phyloP scores from a whole-genome alignment of 306 rosid species.

The Glycyrrhiza uralensis region DNA sequence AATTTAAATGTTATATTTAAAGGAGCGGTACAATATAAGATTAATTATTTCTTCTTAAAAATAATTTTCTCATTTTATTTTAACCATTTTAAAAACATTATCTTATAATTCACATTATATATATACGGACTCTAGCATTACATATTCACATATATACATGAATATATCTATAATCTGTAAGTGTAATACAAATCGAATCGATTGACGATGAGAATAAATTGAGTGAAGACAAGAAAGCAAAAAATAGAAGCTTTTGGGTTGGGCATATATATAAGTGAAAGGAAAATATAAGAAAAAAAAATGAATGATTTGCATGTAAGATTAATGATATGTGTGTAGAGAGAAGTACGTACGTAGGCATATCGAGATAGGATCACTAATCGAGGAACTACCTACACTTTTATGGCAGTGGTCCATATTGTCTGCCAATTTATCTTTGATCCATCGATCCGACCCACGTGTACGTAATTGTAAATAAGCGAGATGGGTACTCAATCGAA shows the following conservation, averaged over 20 bases:
- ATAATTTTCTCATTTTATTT: too few relatives aligned
- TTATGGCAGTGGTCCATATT: constrained; percentile 30
- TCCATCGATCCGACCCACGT: constrained; percentile 11
- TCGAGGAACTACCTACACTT: constrained; percentile 17
- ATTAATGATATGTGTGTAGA: not conserved
- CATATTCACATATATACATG: too few relatives aligned
- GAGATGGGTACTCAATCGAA: not conserved
- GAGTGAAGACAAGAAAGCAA: not conserved
- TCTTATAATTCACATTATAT: too few relatives aligned
- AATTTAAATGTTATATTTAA: too few relatives aligned
- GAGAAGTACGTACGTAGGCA: constrained; percentile 11
- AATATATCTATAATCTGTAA: not conserved
- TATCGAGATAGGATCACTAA: constrained; percentile 12
- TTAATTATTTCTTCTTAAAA: too few relatives aligned
- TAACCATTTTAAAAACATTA: too few relatives aligned
- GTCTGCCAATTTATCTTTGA: constrained; percentile 10
- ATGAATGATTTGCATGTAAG: constrained; percentile 6
- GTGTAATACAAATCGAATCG: not conserved
- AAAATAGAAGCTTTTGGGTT: not conserved
- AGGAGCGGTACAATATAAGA: too few relatives aligned
- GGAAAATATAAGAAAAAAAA: not conserved
- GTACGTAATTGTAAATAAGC: not conserved
- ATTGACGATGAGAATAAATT: not conserved
- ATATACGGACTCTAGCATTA: too few relatives aligned
- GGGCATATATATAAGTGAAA: not conserved